Base-by-base conservation (phyloP, 2,329 filamentous ascomycete genomes). In the Fusarium albidum region DNA sequence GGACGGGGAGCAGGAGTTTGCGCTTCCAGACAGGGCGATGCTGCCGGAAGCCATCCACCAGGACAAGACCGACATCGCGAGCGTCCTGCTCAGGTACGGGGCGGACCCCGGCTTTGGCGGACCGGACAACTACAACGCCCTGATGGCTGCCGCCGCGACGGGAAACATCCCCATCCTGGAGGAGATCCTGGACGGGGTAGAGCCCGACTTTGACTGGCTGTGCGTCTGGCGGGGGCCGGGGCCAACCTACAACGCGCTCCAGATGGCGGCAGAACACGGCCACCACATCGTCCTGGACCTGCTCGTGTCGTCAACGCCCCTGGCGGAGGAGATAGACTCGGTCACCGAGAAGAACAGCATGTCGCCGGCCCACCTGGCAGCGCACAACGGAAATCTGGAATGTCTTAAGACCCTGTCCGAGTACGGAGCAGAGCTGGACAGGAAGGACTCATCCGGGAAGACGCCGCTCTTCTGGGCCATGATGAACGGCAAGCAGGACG, bases 331-430 rank as follows among this genome's bases (percentile, higher is more conserved):
- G 10, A 38, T 66, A 6, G 31, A 61, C 8, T 18, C 54, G 5
- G 27, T 25, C 10, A 63, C 55, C n/a, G n/a, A 52, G 2, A 41
- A 45, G 6, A 51, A 60, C 25, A 45, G 52, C 9, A 37, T 43
- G n/a, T 49, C 65, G 1, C 54, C 63, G 4, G 55, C 58, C 1
- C 65, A 68, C 27, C 29, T 68, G 2, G 65, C 65, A 5, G 57
- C 57, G 6, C 51, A 49, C 27, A 34, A 49, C 12, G 50, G 50
- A 3, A 62, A 55, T 3, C 8, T 68, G 9, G 57, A 57, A 4
- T 68, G 65, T 7, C 40, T 68, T 21, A 60, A 55, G 13, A 34
- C 54, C 6, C 31, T 68, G 8, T 35, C 32, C 3, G 34, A 47
- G 10, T 40, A 35, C 11, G 56, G 50, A 4, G 52, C 63, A 15